Percentiles rank a stretch among this genome's conserved stretches.
phyloP scores from a whole-genome alignment of 129 eudicot species.

The Flaveria linearis region DNA sequence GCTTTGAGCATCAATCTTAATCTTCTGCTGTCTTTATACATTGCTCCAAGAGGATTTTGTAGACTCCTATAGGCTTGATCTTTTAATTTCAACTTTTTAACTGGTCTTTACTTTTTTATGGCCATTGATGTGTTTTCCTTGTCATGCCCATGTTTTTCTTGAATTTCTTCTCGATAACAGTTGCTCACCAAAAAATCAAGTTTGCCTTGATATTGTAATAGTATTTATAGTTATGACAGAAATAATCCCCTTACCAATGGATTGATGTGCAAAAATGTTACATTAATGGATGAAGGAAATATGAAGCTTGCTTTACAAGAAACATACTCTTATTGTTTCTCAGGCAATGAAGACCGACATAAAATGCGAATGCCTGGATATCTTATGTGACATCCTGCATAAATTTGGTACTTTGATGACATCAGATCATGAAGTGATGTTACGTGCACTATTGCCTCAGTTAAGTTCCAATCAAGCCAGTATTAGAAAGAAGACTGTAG shows the following conservation, averaged over 20 bases:
- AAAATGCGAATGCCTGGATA: slow-evolving; percentile 95
- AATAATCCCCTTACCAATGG: not conserved
- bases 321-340: slow-evolving; percentile 8
- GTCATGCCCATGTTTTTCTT: slow-evolving; percentile 12
- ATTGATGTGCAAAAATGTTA: not conserved
- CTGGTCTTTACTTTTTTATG: not conserved
- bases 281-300: not conserved
- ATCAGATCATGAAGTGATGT: slow-evolving; percentile 75
- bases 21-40: not conserved
- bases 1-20: not conserved
- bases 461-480: slow-evolving; percentile 91
- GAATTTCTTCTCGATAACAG: not conserved
- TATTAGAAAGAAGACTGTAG: slow-evolving; percentile 90
- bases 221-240: not conserved
- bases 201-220: not conserved
- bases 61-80: slow-evolving; percentile 4
- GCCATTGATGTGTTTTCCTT: not conserved
- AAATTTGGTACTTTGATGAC: slow-evolving; percentile 90
- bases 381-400: slow-evolving; percentile 84
- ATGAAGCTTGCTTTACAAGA: not conserved
- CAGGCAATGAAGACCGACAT: slow-evolving; percentile 89
- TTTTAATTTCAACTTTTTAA: not conserved
- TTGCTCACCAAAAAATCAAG: not conserved
- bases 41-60: slow-evolving; percentile 11
- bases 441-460: slow-evolving; percentile 83